These are phyloP conservation scores for Melampsora larici-populina DNA, from an alignment of 1,284 basidiomycete genomes.

Conservation along the genomic window DNA sequence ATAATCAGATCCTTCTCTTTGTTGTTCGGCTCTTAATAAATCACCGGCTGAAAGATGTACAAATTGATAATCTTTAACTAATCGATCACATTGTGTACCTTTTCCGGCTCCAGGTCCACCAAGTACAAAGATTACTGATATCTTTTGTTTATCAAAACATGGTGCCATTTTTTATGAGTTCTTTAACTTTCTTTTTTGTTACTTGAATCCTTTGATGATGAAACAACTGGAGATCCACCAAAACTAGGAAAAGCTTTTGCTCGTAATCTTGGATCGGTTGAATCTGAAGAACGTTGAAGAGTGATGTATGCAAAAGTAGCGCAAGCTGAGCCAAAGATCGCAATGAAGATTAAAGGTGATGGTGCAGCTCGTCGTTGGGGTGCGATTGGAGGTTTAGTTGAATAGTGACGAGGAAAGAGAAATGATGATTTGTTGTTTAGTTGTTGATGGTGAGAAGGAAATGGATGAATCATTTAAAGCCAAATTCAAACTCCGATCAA, in stretches of 20 bases:
- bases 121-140: slow-evolving; percentile 90
- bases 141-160: slow-evolving; percentile 69
- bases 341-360: slow-evolving; percentile 37
- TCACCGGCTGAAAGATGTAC: slow-evolving; percentile 96
- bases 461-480: background rate
- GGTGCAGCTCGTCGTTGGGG: slow-evolving; percentile 25
- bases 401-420: background rate
- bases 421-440: background rate
- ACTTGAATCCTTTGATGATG: background rate
- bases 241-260: slow-evolving; percentile 40
- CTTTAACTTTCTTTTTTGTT: background rate
- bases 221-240: slow-evolving; percentile 24
- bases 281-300: slow-evolving; percentile 29
- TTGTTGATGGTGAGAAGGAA: background rate
- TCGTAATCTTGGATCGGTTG: slow-evolving; percentile 34
- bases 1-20: slow-evolving; percentile 76
- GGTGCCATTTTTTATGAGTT: slow-evolving; percentile 48
- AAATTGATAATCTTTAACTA: slow-evolving; percentile 86
- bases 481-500: background rate
- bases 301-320: slow-evolving; percentile 40
- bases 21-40: slow-evolving; percentile 88
- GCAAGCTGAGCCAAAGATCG: slow-evolving; percentile 33
- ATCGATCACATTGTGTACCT: slow-evolving; percentile 85
- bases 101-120: slow-evolving; percentile 98
- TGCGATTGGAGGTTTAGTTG: background rate